Base-by-base conservation (phyloP, 306 rosid species). In the Cucumis melo region DNA sequence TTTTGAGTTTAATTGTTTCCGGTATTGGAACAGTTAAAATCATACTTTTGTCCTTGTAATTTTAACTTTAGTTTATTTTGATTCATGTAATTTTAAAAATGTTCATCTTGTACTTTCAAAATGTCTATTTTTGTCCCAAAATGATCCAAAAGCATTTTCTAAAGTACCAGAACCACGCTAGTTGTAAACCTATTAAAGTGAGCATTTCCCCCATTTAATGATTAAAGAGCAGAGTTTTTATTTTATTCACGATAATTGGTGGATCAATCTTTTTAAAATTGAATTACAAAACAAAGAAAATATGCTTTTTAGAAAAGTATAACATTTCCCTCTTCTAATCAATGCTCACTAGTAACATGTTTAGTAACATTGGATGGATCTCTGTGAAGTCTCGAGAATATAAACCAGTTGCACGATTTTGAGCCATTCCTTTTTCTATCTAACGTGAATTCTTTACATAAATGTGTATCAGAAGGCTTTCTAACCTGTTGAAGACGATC, bases 401-500 rank as follows among this genome's bases (percentile, higher is more conserved):
- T 4, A 70, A 70, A 15, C 38, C 14, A 16, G 20, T 13, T 68
- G 21, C 38, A 10, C 75, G 48, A 29, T 13, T 27, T 71, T 50
- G 59, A 71, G 42, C 77, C 75, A 61, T 13, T 60, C 39, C 21
- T 44, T 44, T 76, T 21, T 76, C 74, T 63, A 66, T 62, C 39
- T 51, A 74, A 61, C 27, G 55, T 75, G 70, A 64, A 72, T 71
- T 7, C 74, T 65, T 73, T 73, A 81, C 50, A 75, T 73, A 76
- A 44, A 38, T 82, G 59, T 42, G 46, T 80, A 77, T 78, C 61
- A 61, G 71, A 60, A 70, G 73, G 56, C 44, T 76, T 80, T 79
- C 84, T 79, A 79, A 91, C 98, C 98, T 94, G 98, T 83, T 94
- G 98, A 82, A 91, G 95, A 72, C 84, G 96, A 81, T 94, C 98